Base-by-base conservation (phyloP, 208 protist species). In the Angomonas ambiguus region DNA sequence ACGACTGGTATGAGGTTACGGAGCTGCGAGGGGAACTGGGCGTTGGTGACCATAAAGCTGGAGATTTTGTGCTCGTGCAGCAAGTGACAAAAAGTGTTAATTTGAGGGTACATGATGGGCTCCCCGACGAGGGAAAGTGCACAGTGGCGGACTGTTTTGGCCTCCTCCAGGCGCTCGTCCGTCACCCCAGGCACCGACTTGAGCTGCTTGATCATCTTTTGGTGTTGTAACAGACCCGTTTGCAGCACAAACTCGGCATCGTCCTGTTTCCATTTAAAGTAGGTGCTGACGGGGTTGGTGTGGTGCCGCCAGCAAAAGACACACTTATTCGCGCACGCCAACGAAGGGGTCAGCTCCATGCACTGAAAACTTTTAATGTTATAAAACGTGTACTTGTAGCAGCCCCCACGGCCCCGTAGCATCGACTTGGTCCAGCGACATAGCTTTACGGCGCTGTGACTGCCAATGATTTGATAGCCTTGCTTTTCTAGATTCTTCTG, bases 331-430 rank as follows among this genome's bases (percentile, higher is more conserved):
- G 94, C 94, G 60, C 96, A 98, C 28, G 97, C 97, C 38, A 99
- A 67, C 45, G 82, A 94, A 48, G 97, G 97, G 8, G 97, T 98
- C 78, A 97, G 96, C 79, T 98, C 97, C 97, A 99, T 99, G 76
- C 97, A 99, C 68, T 96, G 87, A 41, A 96, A 95, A 6, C 80
- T 94, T 45, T 76, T 82, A 76, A 98, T 98, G 73, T 97, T 95
- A 79, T 99, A 99, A 69, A 99, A 98, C 42, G 96, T 98, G 78
- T 98, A 94, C 83, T 99, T 99, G 82, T 98, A 99, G 79, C 97
- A 98, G 16, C 97, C 96, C 22, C 97, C 97, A 20, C 96, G 80
- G 11, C 97, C 97, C 18, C 97, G 91, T 42, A 99, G 82, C 94
- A 98, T 97, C 8, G 87, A 76, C 81, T 98, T 98, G 8, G 97